phyloP scores from a whole-genome alignment of 2,329 filamentous ascomycete species.

The Ophiostoma novo-ulmi region DNA sequence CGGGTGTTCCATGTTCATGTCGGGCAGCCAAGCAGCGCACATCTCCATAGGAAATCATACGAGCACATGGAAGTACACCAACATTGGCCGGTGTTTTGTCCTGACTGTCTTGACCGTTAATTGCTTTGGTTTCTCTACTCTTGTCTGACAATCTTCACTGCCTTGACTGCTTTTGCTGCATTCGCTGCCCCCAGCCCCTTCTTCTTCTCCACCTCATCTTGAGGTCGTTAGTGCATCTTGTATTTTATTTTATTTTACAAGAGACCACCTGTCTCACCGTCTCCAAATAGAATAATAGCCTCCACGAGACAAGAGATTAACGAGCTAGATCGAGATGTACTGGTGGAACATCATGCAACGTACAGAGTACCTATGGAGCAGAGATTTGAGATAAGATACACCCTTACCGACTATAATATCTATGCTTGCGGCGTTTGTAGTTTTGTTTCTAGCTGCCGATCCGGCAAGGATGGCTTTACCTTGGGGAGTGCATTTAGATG shows the following conservation, averaged over 20 bases:
- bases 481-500: not conserved
- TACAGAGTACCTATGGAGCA: not conserved
- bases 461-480: not conserved
- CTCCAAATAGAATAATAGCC: not conserved
- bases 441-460: conserved; percentile 1
- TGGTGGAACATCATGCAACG: not conserved
- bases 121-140: not conserved
- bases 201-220: not conserved
- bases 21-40: not conserved
- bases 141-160: not conserved
- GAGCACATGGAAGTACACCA: conserved; percentile 2
- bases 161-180: not conserved
- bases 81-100: not conserved
- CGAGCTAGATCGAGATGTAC: conserved; percentile 3
- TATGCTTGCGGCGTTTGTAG: not conserved
- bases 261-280: not conserved
- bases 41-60: not conserved
- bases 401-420: not conserved
- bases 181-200: not conserved
- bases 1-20: conserved; percentile 1
- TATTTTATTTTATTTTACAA: not conserved
- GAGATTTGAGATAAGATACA: not conserved
- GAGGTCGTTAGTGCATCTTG: not conserved
- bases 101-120: not conserved
- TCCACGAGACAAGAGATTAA: conserved; percentile 4